Base-by-base conservation (phyloP, 106 monocot species). In the Chionographis japonica region DNA sequence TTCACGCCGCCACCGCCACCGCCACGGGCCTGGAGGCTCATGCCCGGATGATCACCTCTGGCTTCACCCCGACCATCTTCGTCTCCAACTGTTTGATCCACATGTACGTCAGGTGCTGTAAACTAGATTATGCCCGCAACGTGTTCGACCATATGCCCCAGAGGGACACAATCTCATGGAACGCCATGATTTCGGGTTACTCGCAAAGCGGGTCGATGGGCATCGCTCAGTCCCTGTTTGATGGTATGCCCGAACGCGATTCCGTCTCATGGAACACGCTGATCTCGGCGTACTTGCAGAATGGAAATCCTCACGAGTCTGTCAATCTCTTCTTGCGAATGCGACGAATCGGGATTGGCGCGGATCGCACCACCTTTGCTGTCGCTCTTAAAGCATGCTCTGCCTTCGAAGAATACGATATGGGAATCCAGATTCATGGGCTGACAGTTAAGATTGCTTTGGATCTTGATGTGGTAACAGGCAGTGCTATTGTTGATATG, bases 401-500 rank as follows among this genome's bases (percentile, higher is more conserved):
- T 55, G 13, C 58, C 7, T 49, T 77, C 19, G 73, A 82, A 38
- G 70, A 76, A 19, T 35, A 53, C 19, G 37, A 61, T n/a, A 12
- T 77, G 52, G 89, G 89, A 2, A 19, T 19, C 13, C 85, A 89
- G 65, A 68, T 89, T 64, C 89, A 89, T 66, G 85, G 61, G 12
- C 12, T 74, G 50, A 65, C 77, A 9, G n/a, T 74, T 0, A 85
- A 83, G 66, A 42, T 56, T 56, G 79, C 79, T 37, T 54, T 89
- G 6, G 74, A 76, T 74, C 36, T 61, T 11, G 82, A 89, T 71
- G 85, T 82, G 12, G 58, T 82, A 14, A 56, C 74, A 0, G 85
- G 89, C n/a, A 85, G 82, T 63, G 78, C 89, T 51, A 37, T 81
- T 9, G 71, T 89, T 3, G 95, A 92, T 57, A 86, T 92, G 89